These are phyloP conservation scores for Selaginella moellendorffii DNA, from an alignment of 75 land plant species.

Conservation along the genomic window DNA sequence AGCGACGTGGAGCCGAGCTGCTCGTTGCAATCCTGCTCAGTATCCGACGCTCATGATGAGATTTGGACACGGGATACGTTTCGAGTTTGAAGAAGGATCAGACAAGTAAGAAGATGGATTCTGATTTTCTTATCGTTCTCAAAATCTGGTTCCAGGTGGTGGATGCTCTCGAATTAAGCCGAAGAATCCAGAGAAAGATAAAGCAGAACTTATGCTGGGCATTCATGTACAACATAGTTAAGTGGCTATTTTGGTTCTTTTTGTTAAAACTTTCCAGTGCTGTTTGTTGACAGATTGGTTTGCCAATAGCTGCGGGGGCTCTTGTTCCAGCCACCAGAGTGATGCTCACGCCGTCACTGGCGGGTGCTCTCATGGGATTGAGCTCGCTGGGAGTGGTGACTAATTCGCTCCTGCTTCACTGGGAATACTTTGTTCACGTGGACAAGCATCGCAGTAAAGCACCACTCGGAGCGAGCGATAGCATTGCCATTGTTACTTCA, in stretches of 20 bases:
- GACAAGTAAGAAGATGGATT: conserved; percentile 38
- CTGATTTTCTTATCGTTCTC: neutral
- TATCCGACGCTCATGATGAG: no score
- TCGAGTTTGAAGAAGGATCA: no score
- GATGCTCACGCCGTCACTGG: conserved; percentile 87
- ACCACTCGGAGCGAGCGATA: no score
- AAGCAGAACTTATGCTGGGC: conserved; percentile 98
- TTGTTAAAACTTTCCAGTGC: neutral
- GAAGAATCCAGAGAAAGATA: conserved; percentile 68
- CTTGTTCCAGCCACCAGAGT: conserved; percentile 66
- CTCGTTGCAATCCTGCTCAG: no score
- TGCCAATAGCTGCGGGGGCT: conserved; percentile 86
- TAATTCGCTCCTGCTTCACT: conserved; percentile 66
- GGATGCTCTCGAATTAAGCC: conserved; percentile 81
- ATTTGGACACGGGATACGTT: no score
- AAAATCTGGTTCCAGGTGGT: conserved; percentile 51
- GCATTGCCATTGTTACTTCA: no score
- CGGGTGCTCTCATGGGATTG: conserved; percentile 95
- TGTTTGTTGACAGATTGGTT: conserved; percentile 43
- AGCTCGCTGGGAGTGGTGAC: conserved; percentile 92
- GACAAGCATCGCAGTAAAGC: no score
- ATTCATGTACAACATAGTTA: conserved; percentile 88
- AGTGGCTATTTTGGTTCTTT: conserved; percentile 10
- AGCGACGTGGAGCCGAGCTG: no score
- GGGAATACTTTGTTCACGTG: no score